Percentiles rank a stretch among this genome's conserved stretches.
Conservation (phyloP, 176 grass and related monocot genomes). For the Aegilops longissima region DNA sequence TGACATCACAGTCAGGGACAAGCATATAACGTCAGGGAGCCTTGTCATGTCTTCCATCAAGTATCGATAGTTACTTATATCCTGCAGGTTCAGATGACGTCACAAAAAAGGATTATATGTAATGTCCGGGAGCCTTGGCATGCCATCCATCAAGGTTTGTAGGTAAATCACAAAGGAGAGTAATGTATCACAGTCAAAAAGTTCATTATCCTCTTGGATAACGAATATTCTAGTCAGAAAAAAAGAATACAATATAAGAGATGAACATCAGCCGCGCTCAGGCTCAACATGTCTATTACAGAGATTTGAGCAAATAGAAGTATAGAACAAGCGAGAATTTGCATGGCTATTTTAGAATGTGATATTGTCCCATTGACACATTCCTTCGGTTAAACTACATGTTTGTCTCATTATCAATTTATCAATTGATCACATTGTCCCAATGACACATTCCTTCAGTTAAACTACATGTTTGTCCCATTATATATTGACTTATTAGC, state of each 20-base stretch:
- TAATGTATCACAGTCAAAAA: not conserved
- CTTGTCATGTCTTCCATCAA: constrained; percentile 28
- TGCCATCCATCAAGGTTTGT: not conserved
- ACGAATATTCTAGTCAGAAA: not conserved
- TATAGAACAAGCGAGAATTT: not conserved
- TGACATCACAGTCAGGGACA: not conserved
- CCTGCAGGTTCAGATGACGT: constrained; percentile 1
- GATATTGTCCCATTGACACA: not conserved
- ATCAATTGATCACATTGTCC: no score
- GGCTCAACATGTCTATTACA: not conserved
- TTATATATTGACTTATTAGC: not conserved
- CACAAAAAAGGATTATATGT: not conserved
- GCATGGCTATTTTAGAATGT: not conserved
- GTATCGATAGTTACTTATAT: not conserved
- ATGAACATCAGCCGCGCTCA: not conserved
- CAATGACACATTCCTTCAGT: no score
- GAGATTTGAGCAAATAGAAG: not conserved
- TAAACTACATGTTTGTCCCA: no score
- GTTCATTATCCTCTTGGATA: not conserved
- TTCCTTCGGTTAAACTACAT: not conserved
- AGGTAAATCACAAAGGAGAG: not conserved
- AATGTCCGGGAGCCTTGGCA: not conserved
- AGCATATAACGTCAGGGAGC: not conserved
- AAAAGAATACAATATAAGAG: not conserved
- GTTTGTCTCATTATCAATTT: no score